Percentiles rank a stretch among this genome's conserved stretches.
Conservation (phyloP, 129 eudicot genomes). For the Lactuca saligna region DNA sequence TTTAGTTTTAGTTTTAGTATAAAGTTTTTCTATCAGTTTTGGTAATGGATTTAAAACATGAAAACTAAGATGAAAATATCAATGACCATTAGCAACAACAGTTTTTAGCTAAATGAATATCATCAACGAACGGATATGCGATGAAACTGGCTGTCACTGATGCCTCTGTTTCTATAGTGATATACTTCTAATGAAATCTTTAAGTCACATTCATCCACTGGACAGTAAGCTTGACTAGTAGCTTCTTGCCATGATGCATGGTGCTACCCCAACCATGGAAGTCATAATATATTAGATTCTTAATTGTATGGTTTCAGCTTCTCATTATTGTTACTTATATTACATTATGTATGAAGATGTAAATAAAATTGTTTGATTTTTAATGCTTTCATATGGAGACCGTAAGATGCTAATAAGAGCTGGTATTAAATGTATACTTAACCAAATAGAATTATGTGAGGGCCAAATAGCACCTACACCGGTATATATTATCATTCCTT, state of each 20-base stretch:
- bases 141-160: too few species aligned
- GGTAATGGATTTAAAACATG: too few species aligned
- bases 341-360: not conserved
- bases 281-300: not conserved
- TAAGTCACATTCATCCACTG: not conserved
- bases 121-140: too few species aligned
- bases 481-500: too few species aligned
- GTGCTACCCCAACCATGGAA: constrained; percentile 21
- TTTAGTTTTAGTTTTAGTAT: too few species aligned
- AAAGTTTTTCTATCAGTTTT: too few species aligned
- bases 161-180: too few species aligned
- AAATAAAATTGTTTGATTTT: constrained; percentile 1
- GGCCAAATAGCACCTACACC: not conserved
- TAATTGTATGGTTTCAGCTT: not conserved
- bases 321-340: not conserved
- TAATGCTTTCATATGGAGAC: not conserved
- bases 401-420: not conserved
- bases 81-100: too few species aligned
- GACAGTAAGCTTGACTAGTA: not conserved
- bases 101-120: too few species aligned
- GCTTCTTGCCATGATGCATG: not conserved
- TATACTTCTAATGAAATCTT: not conserved
- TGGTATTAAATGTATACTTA: not conserved
- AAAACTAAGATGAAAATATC: too few species aligned
- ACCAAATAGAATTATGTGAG: not conserved